Conservation (phyloP, 495 filamentous ascomycete genomes). For the Glarea lozoyensis region DNA sequence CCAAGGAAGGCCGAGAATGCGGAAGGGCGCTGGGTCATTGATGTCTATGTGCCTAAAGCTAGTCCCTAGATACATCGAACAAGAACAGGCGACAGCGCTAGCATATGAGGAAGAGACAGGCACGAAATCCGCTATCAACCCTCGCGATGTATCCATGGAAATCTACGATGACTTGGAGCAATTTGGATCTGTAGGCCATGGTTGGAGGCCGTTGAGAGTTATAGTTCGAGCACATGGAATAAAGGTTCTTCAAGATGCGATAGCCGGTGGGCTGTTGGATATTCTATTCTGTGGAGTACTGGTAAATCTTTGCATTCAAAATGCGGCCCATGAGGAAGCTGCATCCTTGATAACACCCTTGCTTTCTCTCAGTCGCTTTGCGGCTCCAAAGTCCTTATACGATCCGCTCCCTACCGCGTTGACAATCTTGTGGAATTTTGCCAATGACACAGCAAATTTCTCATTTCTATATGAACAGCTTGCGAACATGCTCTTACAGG, state of each 20-base stretch:
- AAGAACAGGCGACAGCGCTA: conserved; percentile 44
- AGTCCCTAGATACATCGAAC: conserved; percentile 53
- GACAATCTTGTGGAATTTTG: conserved; percentile 24
- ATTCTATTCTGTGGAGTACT: conserved; percentile 29
- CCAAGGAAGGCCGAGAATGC: neutral
- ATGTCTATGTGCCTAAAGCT: conserved; percentile 56
- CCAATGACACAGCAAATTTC: conserved; percentile 15
- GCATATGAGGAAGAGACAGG: conserved; percentile 42
- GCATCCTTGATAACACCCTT: conserved; percentile 28
- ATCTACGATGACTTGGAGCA: conserved; percentile 62
- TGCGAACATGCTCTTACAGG: conserved; percentile 24
- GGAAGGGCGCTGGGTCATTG: conserved; percentile 44
- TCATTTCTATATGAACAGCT: conserved; percentile 28
- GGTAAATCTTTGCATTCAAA: conserved; percentile 31
- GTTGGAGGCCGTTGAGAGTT: conserved; percentile 57
- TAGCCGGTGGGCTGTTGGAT: conserved; percentile 36
- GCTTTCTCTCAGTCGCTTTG: conserved; percentile 25
- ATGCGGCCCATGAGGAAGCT: conserved; percentile 30
- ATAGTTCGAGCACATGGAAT: conserved; percentile 63
- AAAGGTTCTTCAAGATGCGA: conserved; percentile 44
- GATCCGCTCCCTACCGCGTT: conserved; percentile 16
- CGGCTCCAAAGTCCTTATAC: conserved; percentile 24
- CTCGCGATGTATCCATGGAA: conserved; percentile 30
- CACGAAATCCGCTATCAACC: conserved; percentile 28
- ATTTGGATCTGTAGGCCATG: conserved; percentile 41